Evolutionary conservation across 257 asterid genomes (phyloP).

Genomic region (Cinchona pubescens): DNA sequence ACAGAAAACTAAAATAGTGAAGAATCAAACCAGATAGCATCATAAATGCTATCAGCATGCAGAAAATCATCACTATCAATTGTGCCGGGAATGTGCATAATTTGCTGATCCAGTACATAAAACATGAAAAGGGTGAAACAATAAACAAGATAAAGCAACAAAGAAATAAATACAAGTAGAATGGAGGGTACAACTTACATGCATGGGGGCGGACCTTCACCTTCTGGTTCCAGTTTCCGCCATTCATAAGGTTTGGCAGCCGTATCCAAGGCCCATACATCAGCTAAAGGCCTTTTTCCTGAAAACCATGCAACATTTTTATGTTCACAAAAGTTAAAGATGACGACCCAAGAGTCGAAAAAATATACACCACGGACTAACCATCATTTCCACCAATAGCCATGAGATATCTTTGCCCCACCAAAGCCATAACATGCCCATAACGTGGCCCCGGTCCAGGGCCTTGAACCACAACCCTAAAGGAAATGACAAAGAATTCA

Average conservation of each 20-base stretch:
- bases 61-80: background rate
- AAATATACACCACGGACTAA: constrained; percentile 32
- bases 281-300: constrained; percentile 99
- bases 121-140: background rate
- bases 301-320: constrained; percentile 29
- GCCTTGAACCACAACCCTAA: constrained; percentile 97
- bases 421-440: constrained; percentile 99
- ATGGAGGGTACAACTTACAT: constrained; percentile 48
- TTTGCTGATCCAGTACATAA: background rate
- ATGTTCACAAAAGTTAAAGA: constrained; percentile 15
- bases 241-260: constrained; percentile 99
- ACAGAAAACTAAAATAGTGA: background rate
- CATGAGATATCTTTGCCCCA: constrained; percentile 98
- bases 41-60: background rate
- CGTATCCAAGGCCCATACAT: constrained; percentile 99
- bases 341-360: constrained; percentile 7
- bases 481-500: constrained; percentile 2
- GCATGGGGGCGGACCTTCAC: constrained; percentile 99
- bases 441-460: constrained; percentile 99
- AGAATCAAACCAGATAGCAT: no score
- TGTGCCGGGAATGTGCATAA: background rate
- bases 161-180: constrained; percentile 5
- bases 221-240: constrained; percentile 99
- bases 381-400: constrained; percentile 99
- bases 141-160: constrained; percentile 1